These are phyloP conservation scores for Penicillium sp. DNA, from an alignment of 2,329 filamentous ascomycete species.

Conservation along the genomic window DNA sequence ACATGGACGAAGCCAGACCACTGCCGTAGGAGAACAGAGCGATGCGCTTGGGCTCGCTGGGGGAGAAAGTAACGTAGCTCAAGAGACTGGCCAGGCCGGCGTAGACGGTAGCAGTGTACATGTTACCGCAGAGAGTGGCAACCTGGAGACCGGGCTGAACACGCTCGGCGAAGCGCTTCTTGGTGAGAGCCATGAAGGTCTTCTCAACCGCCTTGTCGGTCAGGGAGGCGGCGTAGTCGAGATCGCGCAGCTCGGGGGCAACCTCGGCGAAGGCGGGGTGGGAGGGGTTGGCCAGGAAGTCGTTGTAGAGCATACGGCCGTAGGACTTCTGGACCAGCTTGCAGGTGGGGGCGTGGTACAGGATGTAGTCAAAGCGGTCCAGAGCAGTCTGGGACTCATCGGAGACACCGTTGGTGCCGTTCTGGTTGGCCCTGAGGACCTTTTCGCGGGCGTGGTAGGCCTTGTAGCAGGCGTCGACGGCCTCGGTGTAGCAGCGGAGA, in stretches of 20 bases:
- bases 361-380: conserved; percentile 82
- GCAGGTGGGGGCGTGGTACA: conserved; percentile 85
- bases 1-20: conserved; percentile 75
- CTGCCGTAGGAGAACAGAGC: conserved; percentile 81
- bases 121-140: conserved; percentile 74
- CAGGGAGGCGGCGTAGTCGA: conserved; percentile 80
- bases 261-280: conserved; percentile 74
- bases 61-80: conserved; percentile 66
- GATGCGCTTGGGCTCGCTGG: conserved; percentile 73
- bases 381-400: conserved; percentile 65
- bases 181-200: conserved; percentile 81
- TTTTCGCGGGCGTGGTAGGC: conserved; percentile 78
- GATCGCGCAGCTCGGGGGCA: conserved; percentile 74
- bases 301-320: conserved; percentile 82
- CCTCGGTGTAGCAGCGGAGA: conserved; percentile 79
- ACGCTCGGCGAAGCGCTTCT: conserved; percentile 83
- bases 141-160: conserved; percentile 76
- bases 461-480: conserved; percentile 80
- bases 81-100: conserved; percentile 65
- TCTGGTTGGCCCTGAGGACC: conserved; percentile 57
- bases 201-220: conserved; percentile 85
- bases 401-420: conserved; percentile 57
- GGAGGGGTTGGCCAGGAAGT: conserved; percentile 75
- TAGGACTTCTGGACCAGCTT: conserved; percentile 88
- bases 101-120: conserved; percentile 68